These are phyloP conservation scores for Aspergillus wentii DNA, from an alignment of 495 filamentous ascomycete species.

Conservation along the genomic window DNA sequence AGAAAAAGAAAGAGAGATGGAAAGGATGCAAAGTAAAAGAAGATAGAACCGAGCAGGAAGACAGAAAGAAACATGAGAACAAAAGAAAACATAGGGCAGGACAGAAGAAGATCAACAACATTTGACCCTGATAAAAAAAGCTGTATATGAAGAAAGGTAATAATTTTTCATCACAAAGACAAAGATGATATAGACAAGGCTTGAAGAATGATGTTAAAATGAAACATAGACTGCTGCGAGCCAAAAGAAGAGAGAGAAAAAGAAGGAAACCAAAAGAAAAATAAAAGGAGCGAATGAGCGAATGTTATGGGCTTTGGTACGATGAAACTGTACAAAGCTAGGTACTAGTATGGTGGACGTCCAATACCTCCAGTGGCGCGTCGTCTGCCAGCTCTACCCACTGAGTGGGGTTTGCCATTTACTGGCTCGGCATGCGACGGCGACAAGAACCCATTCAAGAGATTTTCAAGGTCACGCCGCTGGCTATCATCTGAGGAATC, in stretches of 20 bases:
- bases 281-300: slow-evolving; percentile 9
- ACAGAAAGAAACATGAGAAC: too few species aligned
- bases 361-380: slow-evolving; percentile 29
- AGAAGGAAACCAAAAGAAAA: background rate
- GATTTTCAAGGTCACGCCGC: slow-evolving; percentile 30
- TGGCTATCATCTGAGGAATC: slow-evolving; percentile 8
- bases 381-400: slow-evolving; percentile 16
- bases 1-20: background rate
- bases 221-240: background rate
- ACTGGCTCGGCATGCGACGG: slow-evolving; percentile 11
- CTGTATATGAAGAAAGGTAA: too few species aligned
- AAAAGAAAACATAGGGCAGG: too few species aligned
- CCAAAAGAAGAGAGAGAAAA: background rate
- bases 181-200: background rate
- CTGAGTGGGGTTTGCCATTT: slow-evolving; percentile 15
- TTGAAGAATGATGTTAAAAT: background rate
- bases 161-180: too few species aligned
- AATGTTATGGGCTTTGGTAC: too few species aligned
- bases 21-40: too few species aligned
- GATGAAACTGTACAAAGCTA: too few species aligned
- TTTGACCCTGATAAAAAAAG: too few species aligned
- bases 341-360: slow-evolving; percentile 40
- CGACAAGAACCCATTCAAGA: slow-evolving; percentile 35
- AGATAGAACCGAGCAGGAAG: too few species aligned
- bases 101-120: too few species aligned